Base-by-base conservation (phyloP, 2,329 filamentous ascomycete genomes). In the Beauveria rudraprayagi region DNA sequence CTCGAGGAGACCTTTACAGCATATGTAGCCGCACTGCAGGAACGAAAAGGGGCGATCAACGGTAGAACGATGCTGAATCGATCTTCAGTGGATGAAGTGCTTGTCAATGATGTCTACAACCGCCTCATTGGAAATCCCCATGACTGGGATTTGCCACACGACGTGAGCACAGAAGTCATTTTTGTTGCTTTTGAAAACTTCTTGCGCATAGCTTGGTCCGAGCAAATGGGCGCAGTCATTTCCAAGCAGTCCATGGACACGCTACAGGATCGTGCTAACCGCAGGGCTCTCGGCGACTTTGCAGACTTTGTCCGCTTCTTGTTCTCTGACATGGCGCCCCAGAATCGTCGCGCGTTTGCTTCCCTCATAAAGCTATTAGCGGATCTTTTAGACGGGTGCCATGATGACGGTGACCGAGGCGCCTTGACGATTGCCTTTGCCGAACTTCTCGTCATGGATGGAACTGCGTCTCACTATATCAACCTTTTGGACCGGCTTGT, bases 121-220 rank as follows among this genome's bases (percentile, higher is more conserved):
- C 83, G 86, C 40, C 81, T 97, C 16, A 85, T 96, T 19, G 92
- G 96, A 71, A 89, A 89, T 65, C 90, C 92, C 0, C 88, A 85
- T 57, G 91, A 91, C 68, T 82, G 90, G 65, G 89, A 95, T 58
- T 79, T 86, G 10, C 85, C 90, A 2, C 82, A 86, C 0, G 91
- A 96, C 62, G 81, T 90, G 9, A 83, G 87, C 3, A 85, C 93
- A 9, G 92, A 97, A 69, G 86, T 93, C 22, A 82, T 97, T 5
- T 96, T 97, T 70, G 89, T 90, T 28, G 89, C 92, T 0, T 97
- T 97, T 71, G 92, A 97, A 71, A 97, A 95, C 64, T 97, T 97
- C 67, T 77, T 97, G 63, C 86, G 86, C 62, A 87, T 92, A 64
- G 92, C 90, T 14, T 97, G 93, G 93, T 86, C 83, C 62, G 89